Conservation (phyloP, 177 flowering plant species). For the Vitis hybrid region DNA sequence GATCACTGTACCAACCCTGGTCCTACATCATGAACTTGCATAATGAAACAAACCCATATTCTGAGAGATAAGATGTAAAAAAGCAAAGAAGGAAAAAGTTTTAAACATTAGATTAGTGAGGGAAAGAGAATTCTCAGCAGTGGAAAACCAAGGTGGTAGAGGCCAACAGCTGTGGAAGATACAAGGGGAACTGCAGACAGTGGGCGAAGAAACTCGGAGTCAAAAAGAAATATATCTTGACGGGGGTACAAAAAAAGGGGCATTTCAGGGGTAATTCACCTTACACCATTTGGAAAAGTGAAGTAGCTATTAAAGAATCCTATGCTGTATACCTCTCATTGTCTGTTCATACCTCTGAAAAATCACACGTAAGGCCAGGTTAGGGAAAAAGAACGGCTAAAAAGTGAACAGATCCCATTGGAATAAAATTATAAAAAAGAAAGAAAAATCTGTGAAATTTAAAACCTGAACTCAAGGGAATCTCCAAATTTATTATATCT, state of each 20-base stretch:
- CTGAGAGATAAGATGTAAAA: too few species aligned
- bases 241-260: neutral
- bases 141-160: slow-evolving; percentile 55
- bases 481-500: slow-evolving; percentile 28
- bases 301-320: slow-evolving; percentile 59
- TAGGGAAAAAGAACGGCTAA: neutral
- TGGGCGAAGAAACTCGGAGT: slow-evolving; percentile 20
- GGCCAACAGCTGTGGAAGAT: slow-evolving; percentile 48
- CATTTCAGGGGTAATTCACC: slow-evolving; percentile 30
- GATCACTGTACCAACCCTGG: too few species aligned
- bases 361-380: neutral
- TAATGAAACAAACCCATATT: too few species aligned
- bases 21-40: too few species aligned
- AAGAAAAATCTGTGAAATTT: neutral
- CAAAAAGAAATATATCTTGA: neutral
- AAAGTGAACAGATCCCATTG: neutral
- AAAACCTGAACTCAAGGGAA: slow-evolving; percentile 47
- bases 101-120: neutral
- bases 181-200: slow-evolving; percentile 45
- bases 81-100: too few species aligned
- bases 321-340: slow-evolving; percentile 62
- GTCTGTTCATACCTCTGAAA: slow-evolving; percentile 59
- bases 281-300: slow-evolving; percentile 52
- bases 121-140: slow-evolving; percentile 22
- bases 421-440: neutral